phyloP scores from a whole-genome alignment of 1,284 basidiomycete genomes.

The Taiwanofungus camphoratus region DNA sequence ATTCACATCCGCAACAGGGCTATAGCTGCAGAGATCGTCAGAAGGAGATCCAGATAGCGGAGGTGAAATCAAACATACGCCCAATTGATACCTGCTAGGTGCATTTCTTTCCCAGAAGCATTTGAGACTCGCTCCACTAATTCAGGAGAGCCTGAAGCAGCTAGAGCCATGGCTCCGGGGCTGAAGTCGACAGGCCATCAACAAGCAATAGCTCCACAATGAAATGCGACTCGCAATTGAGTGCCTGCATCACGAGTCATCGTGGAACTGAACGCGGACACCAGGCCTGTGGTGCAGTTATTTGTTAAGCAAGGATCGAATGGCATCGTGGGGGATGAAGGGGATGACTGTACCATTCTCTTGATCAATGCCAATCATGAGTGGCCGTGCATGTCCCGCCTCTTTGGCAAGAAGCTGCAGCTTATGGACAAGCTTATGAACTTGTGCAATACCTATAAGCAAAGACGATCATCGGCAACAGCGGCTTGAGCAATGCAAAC shows the following conservation, averaged over 20 bases:
- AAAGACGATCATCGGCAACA: background rate
- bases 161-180: constrained; percentile 68
- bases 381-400: constrained; percentile 46
- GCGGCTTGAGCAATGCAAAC: background rate
- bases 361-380: constrained; percentile 67
- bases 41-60: background rate
- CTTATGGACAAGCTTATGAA: constrained; percentile 38
- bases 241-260: constrained; percentile 42
- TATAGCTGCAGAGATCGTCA: constrained; percentile 17
- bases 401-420: constrained; percentile 52
- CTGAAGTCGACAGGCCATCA: constrained; percentile 27
- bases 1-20: constrained; percentile 68
- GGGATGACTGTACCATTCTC: constrained; percentile 47
- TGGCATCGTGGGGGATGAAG: background rate
- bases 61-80: constrained; percentile 32
- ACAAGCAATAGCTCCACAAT: background rate
- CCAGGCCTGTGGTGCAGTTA: constrained; percentile 39
- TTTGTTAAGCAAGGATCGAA: background rate
- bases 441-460: constrained; percentile 43
- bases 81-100: constrained; percentile 63
- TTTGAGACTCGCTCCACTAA: constrained; percentile 42
- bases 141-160: constrained; percentile 43
- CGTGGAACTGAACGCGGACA: constrained; percentile 53
- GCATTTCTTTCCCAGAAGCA: constrained; percentile 51
- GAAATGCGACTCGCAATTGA: constrained; percentile 46